Evolutionary conservation across 768 basidiomycete genomes (phyloP).

Genomic region (Mycena kentingensis): DNA sequence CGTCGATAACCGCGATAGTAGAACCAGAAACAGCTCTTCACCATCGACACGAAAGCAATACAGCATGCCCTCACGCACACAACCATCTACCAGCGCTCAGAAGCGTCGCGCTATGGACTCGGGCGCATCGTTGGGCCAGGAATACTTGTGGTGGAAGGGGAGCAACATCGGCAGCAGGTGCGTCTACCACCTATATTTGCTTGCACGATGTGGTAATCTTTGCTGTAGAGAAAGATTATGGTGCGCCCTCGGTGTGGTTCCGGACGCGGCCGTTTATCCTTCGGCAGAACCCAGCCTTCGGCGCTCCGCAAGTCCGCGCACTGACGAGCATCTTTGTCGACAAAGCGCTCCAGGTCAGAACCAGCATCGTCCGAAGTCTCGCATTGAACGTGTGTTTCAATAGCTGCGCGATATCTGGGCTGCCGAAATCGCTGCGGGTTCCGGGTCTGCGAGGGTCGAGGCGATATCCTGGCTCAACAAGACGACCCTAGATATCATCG

Average conservation of each 20-base stretch:
- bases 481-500: conserved; percentile 62
- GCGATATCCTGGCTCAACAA: conserved; percentile 52
- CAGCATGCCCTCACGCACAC: conserved; percentile 49
- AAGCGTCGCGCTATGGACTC: conserved; percentile 27
- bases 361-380: neutral
- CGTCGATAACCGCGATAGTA: no score
- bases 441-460: conserved; percentile 36
- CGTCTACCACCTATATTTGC: neutral
- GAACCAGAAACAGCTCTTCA: no score
- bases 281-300: conserved; percentile 56
- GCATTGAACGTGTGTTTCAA: neutral
- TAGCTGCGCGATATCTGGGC: conserved; percentile 40
- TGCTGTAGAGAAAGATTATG: conserved; percentile 27
- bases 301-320: conserved; percentile 44
- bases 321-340: conserved; percentile 42
- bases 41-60: conserved; percentile 54
- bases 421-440: conserved; percentile 24
- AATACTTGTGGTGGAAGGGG: conserved; percentile 11
- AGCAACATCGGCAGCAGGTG: conserved; percentile 26
- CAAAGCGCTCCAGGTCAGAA: conserved; percentile 36
- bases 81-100: conserved; percentile 46
- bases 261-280: neutral
- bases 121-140: conserved; percentile 32
- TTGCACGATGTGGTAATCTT: neutral
- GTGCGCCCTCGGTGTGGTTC: conserved; percentile 2